Evolutionary conservation across 306 rosid species (phyloP).

Genomic region (Cucumis sativus): DNA sequence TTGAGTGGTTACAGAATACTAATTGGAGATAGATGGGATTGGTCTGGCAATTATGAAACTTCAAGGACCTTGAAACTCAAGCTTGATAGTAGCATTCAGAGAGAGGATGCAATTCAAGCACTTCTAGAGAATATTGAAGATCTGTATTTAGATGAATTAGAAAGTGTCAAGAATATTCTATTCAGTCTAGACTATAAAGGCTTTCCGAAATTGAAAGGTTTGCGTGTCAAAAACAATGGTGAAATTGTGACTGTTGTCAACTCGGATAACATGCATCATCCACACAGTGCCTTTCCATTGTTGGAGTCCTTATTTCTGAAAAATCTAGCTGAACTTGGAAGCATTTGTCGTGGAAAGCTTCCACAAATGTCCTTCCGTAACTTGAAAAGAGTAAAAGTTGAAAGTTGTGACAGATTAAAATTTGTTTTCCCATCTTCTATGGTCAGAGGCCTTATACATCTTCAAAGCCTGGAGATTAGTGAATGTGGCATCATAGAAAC

Average conservation of each 20-base stretch:
- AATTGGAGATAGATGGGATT: slow-evolving; percentile 17
- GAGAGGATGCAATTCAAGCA: slow-evolving; percentile 13
- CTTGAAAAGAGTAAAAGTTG: slow-evolving; percentile 18
- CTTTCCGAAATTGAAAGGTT: slow-evolving; percentile 25
- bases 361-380: slow-evolving; percentile 9
- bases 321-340: neutral
- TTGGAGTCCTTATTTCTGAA: slow-evolving; percentile 16
- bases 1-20: slow-evolving; percentile 17
- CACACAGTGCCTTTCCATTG: slow-evolving; percentile 7
- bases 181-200: slow-evolving; percentile 20
- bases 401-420: neutral
- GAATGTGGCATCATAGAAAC: slow-evolving; percentile 12
- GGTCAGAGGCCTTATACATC: slow-evolving; percentile 1
- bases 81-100: slow-evolving; percentile 10
- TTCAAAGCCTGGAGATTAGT: slow-evolving; percentile 23
- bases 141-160: slow-evolving; percentile 26
- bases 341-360: slow-evolving; percentile 10
- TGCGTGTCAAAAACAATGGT: slow-evolving; percentile 18
- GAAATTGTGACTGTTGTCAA: slow-evolving; percentile 14
- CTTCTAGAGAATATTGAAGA: slow-evolving; percentile 22
- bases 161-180: slow-evolving; percentile 20
- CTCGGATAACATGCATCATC: neutral
- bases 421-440: slow-evolving; percentile 4
- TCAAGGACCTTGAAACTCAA: slow-evolving; percentile 12
- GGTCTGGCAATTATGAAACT: slow-evolving; percentile 11